Evolutionary conservation across 2,329 filamentous ascomycete species (phyloP), one percentile per base, ranked within the genome.

Genomic region (Ophioceras dolichostomum): DNA sequence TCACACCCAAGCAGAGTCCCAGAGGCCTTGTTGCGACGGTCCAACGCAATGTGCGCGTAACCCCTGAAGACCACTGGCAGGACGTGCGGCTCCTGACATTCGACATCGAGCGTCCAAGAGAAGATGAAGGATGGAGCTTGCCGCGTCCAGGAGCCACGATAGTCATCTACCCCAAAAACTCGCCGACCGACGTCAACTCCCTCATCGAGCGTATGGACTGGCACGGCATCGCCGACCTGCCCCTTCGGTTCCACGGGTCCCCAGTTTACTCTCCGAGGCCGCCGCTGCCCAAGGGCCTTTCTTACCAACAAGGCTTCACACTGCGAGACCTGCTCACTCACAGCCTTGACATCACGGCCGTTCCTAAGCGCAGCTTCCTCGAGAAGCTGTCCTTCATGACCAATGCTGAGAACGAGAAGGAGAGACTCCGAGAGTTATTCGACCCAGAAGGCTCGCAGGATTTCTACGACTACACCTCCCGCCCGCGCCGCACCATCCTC

Each of bases 401-500:
- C 2, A 59, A 64, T 1, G 73, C 93, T 48, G 55, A 64, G 2
- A 76, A 77, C 49, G 89, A 98, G 50, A 77, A 76, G 47, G 82
- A 91, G 43, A 76, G 89, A 2, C 71, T 98, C 0, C 58, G 81
- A 8, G 91, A 98, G 52, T 91, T 98, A 49, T 79, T 78, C 2
- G 73, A 82, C 48, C 76, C 85, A 0, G 72, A 82, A 32, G 84
- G 80, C 48, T 75, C 89, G 5, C 87, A 96, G 48, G 91, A 98
- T 48, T 79, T 94, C 39, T 96, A 85, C 61, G 89, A 98, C 59
- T 98, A 98, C 54, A 91, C 91, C 1, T 88, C 88, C 0, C 78
- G 91, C 8, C 84, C 89, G 1, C 79, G 87, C 24, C 79, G 91
- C 24, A 93, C 83, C 41, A 94, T 96, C 40, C 65, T 98, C 5